These are phyloP conservation scores for Cystobasidium onofrii DNA, from an alignment of 768 basidiomycete genomes.

Conservation along the genomic window DNA sequence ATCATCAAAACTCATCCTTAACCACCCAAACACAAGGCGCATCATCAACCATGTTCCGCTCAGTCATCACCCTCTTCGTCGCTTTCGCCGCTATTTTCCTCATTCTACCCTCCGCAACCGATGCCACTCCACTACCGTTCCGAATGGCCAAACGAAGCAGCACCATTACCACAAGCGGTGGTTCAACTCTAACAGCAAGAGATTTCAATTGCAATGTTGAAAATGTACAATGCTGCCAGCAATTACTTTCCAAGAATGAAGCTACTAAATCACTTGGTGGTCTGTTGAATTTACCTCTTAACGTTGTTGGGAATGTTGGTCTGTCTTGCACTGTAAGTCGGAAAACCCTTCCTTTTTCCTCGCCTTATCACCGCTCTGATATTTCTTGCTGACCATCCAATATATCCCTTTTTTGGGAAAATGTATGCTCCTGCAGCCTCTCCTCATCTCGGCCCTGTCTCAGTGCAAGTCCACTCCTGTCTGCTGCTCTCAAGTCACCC, in stretches of 20 bases:
- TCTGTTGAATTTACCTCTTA: constrained; percentile 8
- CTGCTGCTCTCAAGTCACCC: constrained; percentile 22
- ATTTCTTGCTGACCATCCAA: no score
- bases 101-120: neutral
- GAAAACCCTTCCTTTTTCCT: neutral
- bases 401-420: no score
- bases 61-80: neutral
- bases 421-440: constrained; percentile 8
- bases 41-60: neutral
- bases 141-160: neutral
- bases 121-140: neutral
- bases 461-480: constrained; percentile 26
- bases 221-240: constrained; percentile 28
- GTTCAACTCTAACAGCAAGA: neutral
- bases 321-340: constrained; percentile 5
- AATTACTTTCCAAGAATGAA: constrained; percentile 7
- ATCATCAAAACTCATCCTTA: no score
- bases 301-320: constrained; percentile 12
- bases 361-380: no score
- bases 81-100: neutral
- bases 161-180: no score
- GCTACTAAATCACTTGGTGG: constrained; percentile 20
- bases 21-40: no score
- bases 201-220: constrained; percentile 30
- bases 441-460: neutral